A percentile compares a stretch with the other conserved stretches of the same genome.
phyloP scores from a whole-genome alignment of 2,329 filamentous ascomycete genomes.

The Esteya vermicola region DNA sequence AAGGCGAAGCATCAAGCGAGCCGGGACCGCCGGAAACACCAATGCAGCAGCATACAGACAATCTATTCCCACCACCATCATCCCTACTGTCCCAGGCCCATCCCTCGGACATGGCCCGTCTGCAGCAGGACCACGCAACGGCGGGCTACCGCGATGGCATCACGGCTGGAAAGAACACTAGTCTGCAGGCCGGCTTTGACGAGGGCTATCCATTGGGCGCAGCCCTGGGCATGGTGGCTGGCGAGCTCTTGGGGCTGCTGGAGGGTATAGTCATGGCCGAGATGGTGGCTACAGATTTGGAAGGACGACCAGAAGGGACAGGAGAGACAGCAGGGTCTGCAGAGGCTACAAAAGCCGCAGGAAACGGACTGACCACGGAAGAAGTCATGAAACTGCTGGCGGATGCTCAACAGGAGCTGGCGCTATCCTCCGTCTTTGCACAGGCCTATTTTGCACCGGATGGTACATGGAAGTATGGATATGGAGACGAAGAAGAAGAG shows the following conservation, averaged over 20 bases:
- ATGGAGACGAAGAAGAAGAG: constrained; percentile 14
- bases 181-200: constrained; percentile 81
- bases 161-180: constrained; percentile 55
- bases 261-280: constrained; percentile 65
- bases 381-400: constrained; percentile 20
- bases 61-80: background rate
- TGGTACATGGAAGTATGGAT: constrained; percentile 58
- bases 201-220: constrained; percentile 79
- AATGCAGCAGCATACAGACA: background rate
- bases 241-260: constrained; percentile 61
- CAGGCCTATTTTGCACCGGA: constrained; percentile 53
- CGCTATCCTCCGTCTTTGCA: constrained; percentile 48
- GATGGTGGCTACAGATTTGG: constrained; percentile 4
- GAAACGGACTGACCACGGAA: background rate
- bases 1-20: background rate
- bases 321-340: background rate
- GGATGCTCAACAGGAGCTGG: constrained; percentile 44
- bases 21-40: background rate
- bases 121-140: constrained; percentile 65
- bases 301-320: background rate
- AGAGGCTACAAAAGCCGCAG: background rate
- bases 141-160: constrained; percentile 87
- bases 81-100: no score
- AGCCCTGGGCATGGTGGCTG: constrained; percentile 59
- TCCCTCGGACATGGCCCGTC: constrained; percentile 53